Base-by-base conservation (phyloP, 2,329 filamentous ascomycete genomes). In the Scedosporium dehoogii region DNA sequence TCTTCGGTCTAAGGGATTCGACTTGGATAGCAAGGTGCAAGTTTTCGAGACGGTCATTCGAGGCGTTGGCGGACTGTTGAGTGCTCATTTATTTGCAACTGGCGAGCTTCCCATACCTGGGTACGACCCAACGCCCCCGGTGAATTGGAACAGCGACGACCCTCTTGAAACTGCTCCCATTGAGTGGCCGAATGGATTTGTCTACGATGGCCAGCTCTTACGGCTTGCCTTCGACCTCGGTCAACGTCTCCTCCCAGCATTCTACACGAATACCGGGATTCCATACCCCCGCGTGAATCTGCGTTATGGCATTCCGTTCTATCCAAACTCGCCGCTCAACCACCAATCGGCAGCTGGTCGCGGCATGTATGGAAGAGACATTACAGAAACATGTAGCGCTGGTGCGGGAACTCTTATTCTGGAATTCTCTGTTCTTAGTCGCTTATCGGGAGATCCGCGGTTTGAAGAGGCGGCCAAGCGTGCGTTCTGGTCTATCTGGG, bases 401-500 rank as follows among this genome's bases (percentile, higher is more conserved):
- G 94, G 94, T 53, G 94, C 94, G n/a, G 94, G 92, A 61, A 97
- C 92, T 72, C 79, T 99, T 27, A 91, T 97, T 2, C 82, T 99
- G 1, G 94, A 99, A 71, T 96, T 97, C 67, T 90, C 92, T 0
- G 91, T 92, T 0, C 79, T 99, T 57, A 97, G 92, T 70, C 85
- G 94, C 25, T 79, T 99, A 57, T 96, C 91, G 0, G 91, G 90
- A 10, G 91, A 97, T 71, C 78, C 82, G 9, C 85, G 90, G n/a
- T 99, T 96, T 69, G 94, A 99, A 73, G 85, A 89, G 69, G 81
- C 90, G 16, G 93, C 91, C 0, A 97, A 97, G 74, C 81, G 90
- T 63, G 93, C 94, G 0, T 99, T 99, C 70, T 97, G 93, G 92
- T 89, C 92, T 25, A 91, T 99, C n/a, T 99, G 94, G 94, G 81